phyloP scores from a whole-genome alignment of 108 stramenopile genomes.

The Pseudonitzschia delicatissima region DNA sequence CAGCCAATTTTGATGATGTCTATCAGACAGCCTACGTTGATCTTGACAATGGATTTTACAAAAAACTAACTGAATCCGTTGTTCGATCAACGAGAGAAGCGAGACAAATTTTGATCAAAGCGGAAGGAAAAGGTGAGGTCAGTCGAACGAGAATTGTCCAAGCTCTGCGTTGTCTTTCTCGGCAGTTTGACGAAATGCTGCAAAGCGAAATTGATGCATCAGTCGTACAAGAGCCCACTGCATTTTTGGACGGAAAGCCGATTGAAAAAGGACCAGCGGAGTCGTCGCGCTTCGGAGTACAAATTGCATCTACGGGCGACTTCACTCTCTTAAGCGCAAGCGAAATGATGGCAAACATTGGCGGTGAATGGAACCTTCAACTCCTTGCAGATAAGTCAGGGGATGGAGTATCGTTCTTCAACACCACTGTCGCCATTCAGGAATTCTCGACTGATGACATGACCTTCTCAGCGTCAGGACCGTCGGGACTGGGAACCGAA shows the following conservation, averaged over 20 bases:
- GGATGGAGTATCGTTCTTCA: conserved; percentile 82
- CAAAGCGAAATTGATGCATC: conserved; percentile 27
- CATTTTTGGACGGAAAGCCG: conserved; percentile 53
- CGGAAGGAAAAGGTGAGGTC: conserved; percentile 59
- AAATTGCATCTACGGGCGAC: conserved; percentile 43
- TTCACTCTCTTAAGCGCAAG: conserved; percentile 55
- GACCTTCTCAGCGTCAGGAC: conserved; percentile 45
- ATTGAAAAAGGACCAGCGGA: conserved; percentile 68
- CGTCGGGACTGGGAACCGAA: conserved; percentile 42
- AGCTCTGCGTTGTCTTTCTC: conserved; percentile 57
- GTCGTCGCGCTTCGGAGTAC: conserved; percentile 44
- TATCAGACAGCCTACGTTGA: conserved; percentile 86
- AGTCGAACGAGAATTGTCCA: conserved; percentile 62
- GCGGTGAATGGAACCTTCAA: conserved; percentile 78
- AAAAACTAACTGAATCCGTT: conserved; percentile 76
- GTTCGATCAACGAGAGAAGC: conserved; percentile 82
- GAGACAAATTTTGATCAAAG: conserved; percentile 78
- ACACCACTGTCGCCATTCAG: conserved; percentile 67
- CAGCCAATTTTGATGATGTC: conserved; percentile 76
- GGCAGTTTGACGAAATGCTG: conserved; percentile 69
- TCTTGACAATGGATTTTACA: conserved; percentile 68
- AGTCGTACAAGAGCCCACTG: conserved; percentile 36
- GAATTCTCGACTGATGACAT: conserved; percentile 44
- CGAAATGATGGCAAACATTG: conserved; percentile 61
- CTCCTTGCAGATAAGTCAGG: conserved; percentile 77